Evolutionary conservation across 768 basidiomycete genomes (phyloP).

Genomic region (Cyclocybe cylindracea): DNA sequence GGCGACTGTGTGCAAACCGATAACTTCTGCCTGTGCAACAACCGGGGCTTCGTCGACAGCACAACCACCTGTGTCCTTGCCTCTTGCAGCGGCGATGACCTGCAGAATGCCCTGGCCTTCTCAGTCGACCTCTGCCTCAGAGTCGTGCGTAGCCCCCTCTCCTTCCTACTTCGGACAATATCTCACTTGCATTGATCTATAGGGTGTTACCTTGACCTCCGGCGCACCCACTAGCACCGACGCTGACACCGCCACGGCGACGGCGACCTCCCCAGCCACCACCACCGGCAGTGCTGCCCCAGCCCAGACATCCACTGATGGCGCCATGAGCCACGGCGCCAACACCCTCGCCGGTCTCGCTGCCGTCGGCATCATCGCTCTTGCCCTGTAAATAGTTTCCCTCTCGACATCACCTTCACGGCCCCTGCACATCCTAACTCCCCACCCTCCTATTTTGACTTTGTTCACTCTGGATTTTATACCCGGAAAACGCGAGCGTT

Average conservation of each 20-base stretch:
- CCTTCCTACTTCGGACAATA: background rate
- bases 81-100: slow-evolving; percentile 49
- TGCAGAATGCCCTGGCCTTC: slow-evolving; percentile 38
- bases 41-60: slow-evolving; percentile 41
- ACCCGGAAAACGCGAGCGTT: slow-evolving; percentile 5
- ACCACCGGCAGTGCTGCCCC: slow-evolving; percentile 10
- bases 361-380: slow-evolving; percentile 43
- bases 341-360: slow-evolving; percentile 41
- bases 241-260: slow-evolving; percentile 17
- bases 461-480: background rate
- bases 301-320: slow-evolving; percentile 16
- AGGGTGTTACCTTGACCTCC: slow-evolving; percentile 57
- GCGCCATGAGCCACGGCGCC: slow-evolving; percentile 24
- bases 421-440: too few species aligned
- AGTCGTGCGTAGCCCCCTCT: slow-evolving; percentile 42
- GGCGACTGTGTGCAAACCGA: slow-evolving; percentile 51
- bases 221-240: slow-evolving; percentile 15
- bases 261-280: slow-evolving; percentile 13
- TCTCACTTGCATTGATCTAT: background rate
- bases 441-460: background rate
- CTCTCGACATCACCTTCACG: too few species aligned
- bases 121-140: slow-evolving; percentile 45
- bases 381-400: slow-evolving; percentile 38
- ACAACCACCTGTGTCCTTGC: slow-evolving; percentile 49
- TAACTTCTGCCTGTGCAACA: slow-evolving; percentile 59